Conservation (phyloP, 768 basidiomycete genomes). For the Galerina sulciceps region DNA sequence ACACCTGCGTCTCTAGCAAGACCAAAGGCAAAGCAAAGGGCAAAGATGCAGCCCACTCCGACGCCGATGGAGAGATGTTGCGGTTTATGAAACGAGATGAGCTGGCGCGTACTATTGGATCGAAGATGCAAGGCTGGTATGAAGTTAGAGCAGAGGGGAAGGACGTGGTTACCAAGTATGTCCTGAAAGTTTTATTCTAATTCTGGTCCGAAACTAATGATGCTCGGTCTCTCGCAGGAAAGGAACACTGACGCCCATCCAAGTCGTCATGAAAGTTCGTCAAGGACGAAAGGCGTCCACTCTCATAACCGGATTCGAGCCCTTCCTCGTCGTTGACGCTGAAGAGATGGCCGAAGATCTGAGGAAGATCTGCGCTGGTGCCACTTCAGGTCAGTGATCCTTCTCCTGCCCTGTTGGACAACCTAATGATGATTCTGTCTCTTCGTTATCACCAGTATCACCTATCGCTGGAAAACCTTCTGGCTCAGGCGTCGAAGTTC, state of each 20-base stretch:
- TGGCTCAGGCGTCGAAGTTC: conserved; percentile 63
- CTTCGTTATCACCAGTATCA: conserved; percentile 47
- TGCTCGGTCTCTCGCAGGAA: conserved; percentile 54
- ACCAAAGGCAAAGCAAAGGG: background rate
- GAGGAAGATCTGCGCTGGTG: conserved; percentile 74
- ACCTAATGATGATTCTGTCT: background rate
- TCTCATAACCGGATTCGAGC: conserved; percentile 78
- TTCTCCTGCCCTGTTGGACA: background rate
- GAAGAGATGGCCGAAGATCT: conserved; percentile 82
- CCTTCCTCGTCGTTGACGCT: conserved; percentile 65
- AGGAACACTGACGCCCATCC: conserved; percentile 73
- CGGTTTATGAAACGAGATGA: conserved; percentile 76
- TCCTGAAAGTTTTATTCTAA: background rate
- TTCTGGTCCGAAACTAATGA: too few relatives aligned
- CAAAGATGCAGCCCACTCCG: conserved; percentile 22
- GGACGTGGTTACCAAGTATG: conserved; percentile 66
- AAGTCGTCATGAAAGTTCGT: conserved; percentile 70
- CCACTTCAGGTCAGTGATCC: conserved; percentile 64
- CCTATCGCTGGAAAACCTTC: conserved; percentile 59
- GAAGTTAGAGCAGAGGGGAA: conserved; percentile 58
- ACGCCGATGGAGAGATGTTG: conserved; percentile 9
- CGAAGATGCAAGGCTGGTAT: conserved; percentile 81
- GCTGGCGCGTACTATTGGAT: conserved; percentile 51
- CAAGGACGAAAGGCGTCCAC: conserved; percentile 82
- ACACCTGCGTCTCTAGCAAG: conserved; percentile 30